A percentile compares a stretch with the other conserved stretches of the same genome.
Evolutionary conservation across 768 basidiomycete species (phyloP).

Genomic region (Infundibulicybe gibba): DNA sequence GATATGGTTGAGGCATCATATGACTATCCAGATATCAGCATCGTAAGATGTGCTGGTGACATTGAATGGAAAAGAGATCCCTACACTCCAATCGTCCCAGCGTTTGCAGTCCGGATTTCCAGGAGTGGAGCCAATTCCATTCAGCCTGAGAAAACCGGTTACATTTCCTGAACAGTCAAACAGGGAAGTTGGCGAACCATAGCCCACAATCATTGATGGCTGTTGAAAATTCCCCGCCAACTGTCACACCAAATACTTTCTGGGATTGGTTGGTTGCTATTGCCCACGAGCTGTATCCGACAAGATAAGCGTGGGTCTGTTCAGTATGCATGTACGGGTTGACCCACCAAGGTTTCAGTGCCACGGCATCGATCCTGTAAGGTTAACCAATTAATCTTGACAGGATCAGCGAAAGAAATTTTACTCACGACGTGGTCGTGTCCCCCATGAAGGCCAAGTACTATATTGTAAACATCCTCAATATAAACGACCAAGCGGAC

Average conservation of each 20-base stretch:
- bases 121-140: constrained; percentile 37
- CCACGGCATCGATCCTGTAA: constrained; percentile 33
- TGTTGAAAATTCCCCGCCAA: constrained; percentile 81
- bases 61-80: constrained; percentile 7
- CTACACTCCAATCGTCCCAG: constrained; percentile 45
- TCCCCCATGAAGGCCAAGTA: constrained; percentile 43
- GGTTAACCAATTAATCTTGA: constrained; percentile 7
- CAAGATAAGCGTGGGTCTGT: constrained; percentile 1
- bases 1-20: constrained; percentile 59
- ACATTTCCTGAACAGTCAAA: constrained; percentile 5
- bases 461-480: constrained; percentile 21
- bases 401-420: background rate
- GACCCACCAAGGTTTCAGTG: constrained; percentile 40
- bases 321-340: constrained; percentile 1
- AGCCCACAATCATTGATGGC: constrained; percentile 77
- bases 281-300: constrained; percentile 38
- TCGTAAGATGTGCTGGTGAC: background rate
- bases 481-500: constrained; percentile 28
- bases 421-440: constrained; percentile 31
- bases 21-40: constrained; percentile 22
- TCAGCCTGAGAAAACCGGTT: constrained; percentile 31
- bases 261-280: constrained; percentile 58
- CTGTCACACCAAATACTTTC: constrained; percentile 69
- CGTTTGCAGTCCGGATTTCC: constrained; percentile 29
- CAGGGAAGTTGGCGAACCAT: constrained; percentile 38